These are phyloP conservation scores for Pythium dissotocum DNA, from an alignment of 352 stramenopile genomes.

Conservation along the genomic window DNA sequence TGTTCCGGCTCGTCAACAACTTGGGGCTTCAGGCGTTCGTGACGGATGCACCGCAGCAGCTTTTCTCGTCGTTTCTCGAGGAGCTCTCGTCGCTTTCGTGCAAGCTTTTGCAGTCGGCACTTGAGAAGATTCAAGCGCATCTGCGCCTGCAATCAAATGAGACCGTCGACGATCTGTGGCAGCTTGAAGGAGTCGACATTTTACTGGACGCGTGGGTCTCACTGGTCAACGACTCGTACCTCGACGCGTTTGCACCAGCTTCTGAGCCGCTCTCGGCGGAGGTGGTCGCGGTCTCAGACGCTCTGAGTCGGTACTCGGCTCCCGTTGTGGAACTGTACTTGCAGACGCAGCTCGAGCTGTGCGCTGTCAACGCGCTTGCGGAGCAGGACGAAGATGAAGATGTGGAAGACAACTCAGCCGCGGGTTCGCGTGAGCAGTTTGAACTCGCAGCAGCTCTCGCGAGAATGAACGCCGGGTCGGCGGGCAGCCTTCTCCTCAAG, in stretches of 20 bases:
- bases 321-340: constrained; percentile 77
- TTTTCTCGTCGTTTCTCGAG: constrained; percentile 67
- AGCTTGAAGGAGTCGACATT: constrained; percentile 79
- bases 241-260: constrained; percentile 35
- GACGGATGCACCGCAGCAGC: constrained; percentile 33
- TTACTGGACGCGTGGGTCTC: constrained; percentile 81
- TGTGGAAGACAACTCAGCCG: constrained; percentile 77
- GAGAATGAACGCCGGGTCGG: constrained; percentile 59
- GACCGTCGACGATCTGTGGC: constrained; percentile 75
- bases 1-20: constrained; percentile 79
- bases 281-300: constrained; percentile 33
- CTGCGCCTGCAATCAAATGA: constrained; percentile 44
- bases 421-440: constrained; percentile 61
- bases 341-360: constrained; percentile 73
- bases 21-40: constrained; percentile 59
- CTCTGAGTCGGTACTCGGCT: constrained; percentile 59
- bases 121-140: constrained; percentile 65
- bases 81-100: constrained; percentile 70
- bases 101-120: constrained; percentile 65
- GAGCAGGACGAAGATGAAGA: constrained; percentile 85
- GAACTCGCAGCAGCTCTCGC: constrained; percentile 71
- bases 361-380: constrained; percentile 56
- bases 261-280: constrained; percentile 33
- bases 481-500: constrained; percentile 52
- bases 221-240: constrained; percentile 58